These are phyloP conservation scores for Cordyceps cicadae DNA, from an alignment of 2,329 filamentous ascomycete genomes.

Conservation along the genomic window DNA sequence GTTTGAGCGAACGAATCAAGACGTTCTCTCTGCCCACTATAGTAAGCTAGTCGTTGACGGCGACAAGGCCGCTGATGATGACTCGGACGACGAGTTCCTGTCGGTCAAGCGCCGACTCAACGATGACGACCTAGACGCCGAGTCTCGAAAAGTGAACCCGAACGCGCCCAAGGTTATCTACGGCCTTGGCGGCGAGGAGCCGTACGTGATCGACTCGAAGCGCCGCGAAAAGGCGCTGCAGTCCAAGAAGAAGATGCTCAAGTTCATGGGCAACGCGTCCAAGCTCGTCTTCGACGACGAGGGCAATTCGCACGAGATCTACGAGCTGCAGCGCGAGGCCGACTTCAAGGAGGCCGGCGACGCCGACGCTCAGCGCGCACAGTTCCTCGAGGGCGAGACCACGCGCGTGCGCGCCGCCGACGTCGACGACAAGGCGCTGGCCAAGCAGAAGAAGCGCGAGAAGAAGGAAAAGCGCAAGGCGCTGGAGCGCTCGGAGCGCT, in stretches of 20 bases:
- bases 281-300: constrained; percentile 92
- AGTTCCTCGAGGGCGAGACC: constrained; percentile 70
- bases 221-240: constrained; percentile 90
- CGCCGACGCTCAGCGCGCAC: constrained; percentile 65
- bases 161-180: constrained; percentile 51
- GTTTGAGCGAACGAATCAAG: constrained; percentile 95
- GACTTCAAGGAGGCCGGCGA: constrained; percentile 68
- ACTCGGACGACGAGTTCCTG: constrained; percentile 74
- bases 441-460: constrained; percentile 67
- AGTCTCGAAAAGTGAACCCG: constrained; percentile 35
- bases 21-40: constrained; percentile 91
- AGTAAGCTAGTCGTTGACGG: constrained; percentile 64
- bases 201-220: constrained; percentile 84
- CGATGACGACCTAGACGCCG: constrained; percentile 54
- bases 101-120: constrained; percentile 81
- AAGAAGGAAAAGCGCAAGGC: constrained; percentile 68
- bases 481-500: constrained; percentile 41
- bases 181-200: constrained; percentile 60
- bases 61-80: constrained; percentile 40
- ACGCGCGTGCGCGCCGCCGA: constrained; percentile 67
- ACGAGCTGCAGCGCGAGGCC: constrained; percentile 80
- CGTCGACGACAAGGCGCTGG: constrained; percentile 71
- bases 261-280: constrained; percentile 77
- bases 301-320: constrained; percentile 73
- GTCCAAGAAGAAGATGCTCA: constrained; percentile 88